These are phyloP conservation scores for Leptodermis oblonga DNA, from an alignment of 257 asterid species.

Conservation along the genomic window DNA sequence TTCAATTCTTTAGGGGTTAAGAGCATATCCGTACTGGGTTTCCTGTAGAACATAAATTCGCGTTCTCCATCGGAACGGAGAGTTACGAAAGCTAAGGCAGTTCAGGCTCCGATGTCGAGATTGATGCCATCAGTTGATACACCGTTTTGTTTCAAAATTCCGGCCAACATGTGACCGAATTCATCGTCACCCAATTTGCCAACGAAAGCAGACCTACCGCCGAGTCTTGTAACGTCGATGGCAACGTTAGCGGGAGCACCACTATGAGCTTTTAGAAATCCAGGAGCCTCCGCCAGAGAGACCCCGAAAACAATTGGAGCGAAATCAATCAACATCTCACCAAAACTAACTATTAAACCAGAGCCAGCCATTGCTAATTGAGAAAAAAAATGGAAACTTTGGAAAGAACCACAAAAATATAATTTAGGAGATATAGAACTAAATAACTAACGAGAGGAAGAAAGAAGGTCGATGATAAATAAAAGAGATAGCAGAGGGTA, in stretches of 20 bases:
- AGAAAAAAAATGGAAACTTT: background rate
- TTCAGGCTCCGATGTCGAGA: background rate
- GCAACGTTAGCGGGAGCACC: conserved; percentile 98
- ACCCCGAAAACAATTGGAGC: conserved; percentile 93
- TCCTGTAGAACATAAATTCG: conserved; percentile 1
- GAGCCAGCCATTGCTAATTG: conserved; percentile 12
- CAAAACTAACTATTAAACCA: conserved; percentile 68
- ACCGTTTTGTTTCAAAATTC: conserved; percentile 8
- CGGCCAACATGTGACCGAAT: conserved; percentile 90
- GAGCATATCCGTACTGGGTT: conserved; percentile 1
- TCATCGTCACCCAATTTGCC: conserved; percentile 92
- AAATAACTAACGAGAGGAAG: too few relatives aligned
- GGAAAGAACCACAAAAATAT: too few relatives aligned
- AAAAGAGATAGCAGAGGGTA: too few relatives aligned
- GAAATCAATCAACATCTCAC: conserved; percentile 92
- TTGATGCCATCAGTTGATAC: background rate
- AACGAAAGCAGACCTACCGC: conserved; percentile 71
- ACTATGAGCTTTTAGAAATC: conserved; percentile 83
- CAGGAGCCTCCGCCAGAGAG: conserved; percentile 91
- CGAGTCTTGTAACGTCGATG: conserved; percentile 80
- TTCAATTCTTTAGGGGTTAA: background rate
- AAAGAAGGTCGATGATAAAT: too few relatives aligned
- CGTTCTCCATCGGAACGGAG: background rate
- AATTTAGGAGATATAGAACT: background rate
- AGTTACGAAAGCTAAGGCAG: background rate